phyloP scores from a whole-genome alignment of 805 yeast species.

The Yamadazyma olivae region DNA sequence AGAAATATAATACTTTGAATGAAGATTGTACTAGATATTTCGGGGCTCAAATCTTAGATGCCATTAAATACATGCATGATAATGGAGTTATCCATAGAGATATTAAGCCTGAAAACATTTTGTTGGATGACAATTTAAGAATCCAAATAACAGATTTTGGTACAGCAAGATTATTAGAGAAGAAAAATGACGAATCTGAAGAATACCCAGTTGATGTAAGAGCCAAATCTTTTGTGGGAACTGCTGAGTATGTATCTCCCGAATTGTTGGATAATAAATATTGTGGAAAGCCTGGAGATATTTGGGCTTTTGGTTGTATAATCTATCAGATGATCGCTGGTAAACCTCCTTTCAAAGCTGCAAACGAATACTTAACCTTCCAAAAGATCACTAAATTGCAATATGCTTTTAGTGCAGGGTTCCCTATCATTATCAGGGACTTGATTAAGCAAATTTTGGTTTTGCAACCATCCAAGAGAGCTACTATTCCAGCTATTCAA shows the following conservation, averaged over 20 bases:
- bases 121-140: slow-evolving; percentile 58
- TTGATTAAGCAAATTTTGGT: slow-evolving; percentile 65
- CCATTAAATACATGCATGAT: slow-evolving; percentile 66
- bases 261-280: slow-evolving; percentile 72
- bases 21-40: slow-evolving; percentile 69
- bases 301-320: slow-evolving; percentile 63
- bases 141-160: slow-evolving; percentile 81
- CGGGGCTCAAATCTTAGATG: slow-evolving; percentile 71
- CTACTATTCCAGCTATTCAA: slow-evolving; percentile 55
- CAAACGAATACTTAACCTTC: slow-evolving; percentile 77
- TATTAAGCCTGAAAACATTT: slow-evolving; percentile 78
- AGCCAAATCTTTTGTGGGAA: slow-evolving; percentile 82
- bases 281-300: slow-evolving; percentile 57
- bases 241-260: slow-evolving; percentile 71
- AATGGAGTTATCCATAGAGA: slow-evolving; percentile 81
- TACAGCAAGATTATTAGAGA: slow-evolving; percentile 72
- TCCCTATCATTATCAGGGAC: slow-evolving; percentile 59
- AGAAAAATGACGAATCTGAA: slow-evolving; percentile 42
- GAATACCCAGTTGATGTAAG: slow-evolving; percentile 62
- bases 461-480: slow-evolving; percentile 67
- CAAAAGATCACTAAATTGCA: slow-evolving; percentile 79
- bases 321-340: slow-evolving; percentile 64
- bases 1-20: slow-evolving; percentile 65
- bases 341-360: slow-evolving; percentile 77
- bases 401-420: slow-evolving; percentile 68